Evolutionary conservation across 768 basidiomycete species (phyloP).

Genomic region (Kwoniella botswanensis): DNA sequence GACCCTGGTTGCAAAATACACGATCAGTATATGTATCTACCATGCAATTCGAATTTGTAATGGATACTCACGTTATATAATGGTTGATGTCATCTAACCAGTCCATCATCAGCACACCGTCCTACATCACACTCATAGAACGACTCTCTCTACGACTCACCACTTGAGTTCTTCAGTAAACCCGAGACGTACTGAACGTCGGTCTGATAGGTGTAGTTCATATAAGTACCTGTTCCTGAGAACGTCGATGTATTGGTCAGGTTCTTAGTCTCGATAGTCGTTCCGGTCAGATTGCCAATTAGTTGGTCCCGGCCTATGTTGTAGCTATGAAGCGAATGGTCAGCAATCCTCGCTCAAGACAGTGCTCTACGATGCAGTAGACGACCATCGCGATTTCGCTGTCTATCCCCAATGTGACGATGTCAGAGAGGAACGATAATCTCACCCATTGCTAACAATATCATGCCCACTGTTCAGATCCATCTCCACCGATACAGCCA

Average conservation of each 20-base stretch:
- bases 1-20: slow-evolving; percentile 28
- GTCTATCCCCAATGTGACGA: background rate
- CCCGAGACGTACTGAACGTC: slow-evolving; percentile 72
- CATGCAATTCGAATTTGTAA: background rate
- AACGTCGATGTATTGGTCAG: slow-evolving; percentile 69
- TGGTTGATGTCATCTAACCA: slow-evolving; percentile 57
- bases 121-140: background rate
- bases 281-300: slow-evolving; percentile 76
- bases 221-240: slow-evolving; percentile 68
- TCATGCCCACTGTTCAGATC: slow-evolving; percentile 66
- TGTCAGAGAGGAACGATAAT: background rate
- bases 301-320: slow-evolving; percentile 83
- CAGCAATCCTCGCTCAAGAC: background rate
- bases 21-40: background rate
- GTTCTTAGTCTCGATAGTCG: slow-evolving; percentile 24
- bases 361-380: background rate
- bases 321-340: slow-evolving; percentile 62
- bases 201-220: slow-evolving; percentile 75
- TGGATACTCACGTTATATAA: slow-evolving; percentile 43
- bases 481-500: slow-evolving; percentile 51
- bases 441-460: slow-evolving; percentile 72
- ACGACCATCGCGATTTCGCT: too few relatives aligned
- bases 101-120: slow-evolving; percentile 7
- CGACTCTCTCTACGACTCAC: slow-evolving; percentile 27
- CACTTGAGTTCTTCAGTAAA: slow-evolving; percentile 70